Percentiles rank a stretch among this genome's conserved stretches.
phyloP scores from a whole-genome alignment of 352 stramenopile genomes.

The Halophytophthora polymorphica region DNA sequence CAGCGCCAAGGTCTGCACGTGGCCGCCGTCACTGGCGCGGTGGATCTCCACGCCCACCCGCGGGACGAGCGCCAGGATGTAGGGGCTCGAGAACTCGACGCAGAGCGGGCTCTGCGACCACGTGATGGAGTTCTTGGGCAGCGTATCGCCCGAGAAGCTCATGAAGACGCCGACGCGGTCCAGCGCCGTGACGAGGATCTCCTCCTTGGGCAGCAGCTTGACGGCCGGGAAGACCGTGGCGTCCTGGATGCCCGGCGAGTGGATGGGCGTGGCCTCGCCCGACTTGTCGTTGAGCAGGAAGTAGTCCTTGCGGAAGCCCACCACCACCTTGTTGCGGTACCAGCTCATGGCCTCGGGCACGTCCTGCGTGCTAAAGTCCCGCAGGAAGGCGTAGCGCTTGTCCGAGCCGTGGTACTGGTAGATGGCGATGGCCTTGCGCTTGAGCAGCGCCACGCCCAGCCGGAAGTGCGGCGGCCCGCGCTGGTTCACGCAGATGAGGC shows the following conservation, averaged over 20 bases:
- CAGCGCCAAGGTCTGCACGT: constrained; percentile 76
- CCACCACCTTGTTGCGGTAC: constrained; percentile 88
- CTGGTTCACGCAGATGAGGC: constrained; percentile 79
- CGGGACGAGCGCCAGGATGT: constrained; percentile 74
- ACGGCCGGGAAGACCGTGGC: constrained; percentile 65
- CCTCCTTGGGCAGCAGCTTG: constrained; percentile 84
- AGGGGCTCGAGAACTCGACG: constrained; percentile 78
- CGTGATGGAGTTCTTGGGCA: constrained; percentile 80
- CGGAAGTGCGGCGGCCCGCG: constrained; percentile 82
- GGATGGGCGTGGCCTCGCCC: constrained; percentile 66
- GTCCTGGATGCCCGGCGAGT: constrained; percentile 66
- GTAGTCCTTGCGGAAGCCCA: constrained; percentile 75
- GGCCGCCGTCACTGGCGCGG: constrained; percentile 58
- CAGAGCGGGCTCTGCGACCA: constrained; percentile 72
- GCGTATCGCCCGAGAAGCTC: constrained; percentile 68
- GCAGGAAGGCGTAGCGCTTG: constrained; percentile 76
- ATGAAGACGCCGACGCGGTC: constrained; percentile 84
- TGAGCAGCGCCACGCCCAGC: constrained; percentile 62
- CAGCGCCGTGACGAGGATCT: constrained; percentile 78
- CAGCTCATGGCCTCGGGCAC: constrained; percentile 78
- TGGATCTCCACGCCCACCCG: constrained; percentile 82
- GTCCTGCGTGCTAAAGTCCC: constrained; percentile 74
- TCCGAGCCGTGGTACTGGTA: constrained; percentile 82
- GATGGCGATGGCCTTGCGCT: constrained; percentile 64
- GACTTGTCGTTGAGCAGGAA: constrained; percentile 82